Percentiles rank a stretch among this genome's conserved stretches.
Evolutionary conservation across 306 rosid genomes (phyloP).

Genomic region (Citrullus mucosospermus): DNA sequence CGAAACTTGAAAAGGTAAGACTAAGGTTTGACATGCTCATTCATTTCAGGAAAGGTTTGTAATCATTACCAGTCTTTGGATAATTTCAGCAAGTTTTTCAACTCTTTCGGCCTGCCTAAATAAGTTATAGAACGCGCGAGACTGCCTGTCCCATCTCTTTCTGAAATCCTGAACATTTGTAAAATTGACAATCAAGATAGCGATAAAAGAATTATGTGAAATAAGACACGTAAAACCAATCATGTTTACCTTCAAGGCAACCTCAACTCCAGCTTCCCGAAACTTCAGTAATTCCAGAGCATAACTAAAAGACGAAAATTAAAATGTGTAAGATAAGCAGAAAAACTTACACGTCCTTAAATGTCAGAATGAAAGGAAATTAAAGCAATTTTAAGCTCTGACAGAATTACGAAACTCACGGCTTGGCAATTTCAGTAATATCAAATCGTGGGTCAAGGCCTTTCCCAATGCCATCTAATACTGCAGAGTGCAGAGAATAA

Average conservation of each 20-base stretch:
- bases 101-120: constrained; percentile 98
- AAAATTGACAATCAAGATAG: constrained; percentile 21
- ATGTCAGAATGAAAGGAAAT: neutral
- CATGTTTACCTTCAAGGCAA: constrained; percentile 52
- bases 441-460: constrained; percentile 99
- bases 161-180: constrained; percentile 49
- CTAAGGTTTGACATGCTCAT: constrained; percentile 11
- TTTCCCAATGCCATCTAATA: constrained; percentile 96
- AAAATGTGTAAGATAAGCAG: constrained; percentile 15
- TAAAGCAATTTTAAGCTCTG: neutral
- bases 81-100: constrained; percentile 78
- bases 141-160: constrained; percentile 85
- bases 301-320: constrained; percentile 47
- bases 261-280: constrained; percentile 98
- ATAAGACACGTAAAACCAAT: constrained; percentile 6
- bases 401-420: constrained; percentile 42
- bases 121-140: constrained; percentile 81
- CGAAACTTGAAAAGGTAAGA: constrained; percentile 11
- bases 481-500: constrained; percentile 40
- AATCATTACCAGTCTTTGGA: constrained; percentile 56
- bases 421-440: constrained; percentile 96
- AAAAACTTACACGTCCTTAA: constrained; percentile 6
- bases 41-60: neutral
- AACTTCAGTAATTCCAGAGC: constrained; percentile 87
- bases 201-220: constrained; percentile 9